These are phyloP conservation scores for Firmiana major DNA, from an alignment of 345 rosid genomes.

Conservation along the genomic window DNA sequence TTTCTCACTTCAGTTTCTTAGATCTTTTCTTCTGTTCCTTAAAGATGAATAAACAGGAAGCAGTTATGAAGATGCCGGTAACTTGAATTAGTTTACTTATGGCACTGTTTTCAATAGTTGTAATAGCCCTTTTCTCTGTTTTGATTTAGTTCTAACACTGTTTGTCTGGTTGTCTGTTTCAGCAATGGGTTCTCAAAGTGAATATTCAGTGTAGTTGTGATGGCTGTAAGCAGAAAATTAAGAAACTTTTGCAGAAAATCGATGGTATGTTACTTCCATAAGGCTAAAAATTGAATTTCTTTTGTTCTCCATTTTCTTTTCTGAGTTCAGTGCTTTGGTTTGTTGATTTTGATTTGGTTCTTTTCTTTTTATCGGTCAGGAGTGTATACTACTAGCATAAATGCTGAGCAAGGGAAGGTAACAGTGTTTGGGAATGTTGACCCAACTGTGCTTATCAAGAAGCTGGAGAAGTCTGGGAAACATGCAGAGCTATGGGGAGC, in stretches of 20 bases:
- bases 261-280: constrained; percentile 53
- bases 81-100: not conserved
- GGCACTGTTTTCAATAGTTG: not conserved
- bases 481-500: constrained; percentile 78
- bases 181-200: constrained; percentile 82
- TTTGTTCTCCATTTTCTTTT: not conserved
- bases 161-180: constrained; percentile 22
- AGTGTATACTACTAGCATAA: constrained; percentile 55
- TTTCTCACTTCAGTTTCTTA: not conserved
- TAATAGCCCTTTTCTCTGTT: not conserved
- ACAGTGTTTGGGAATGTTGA: constrained; percentile 82
- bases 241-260: constrained; percentile 69
- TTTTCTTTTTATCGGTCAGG: constrained; percentile 35
- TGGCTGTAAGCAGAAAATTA: constrained; percentile 86
- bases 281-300: too few species aligned
- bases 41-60: constrained; percentile 72
- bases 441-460: constrained; percentile 63
- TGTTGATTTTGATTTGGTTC: not conserved
- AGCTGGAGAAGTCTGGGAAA: constrained; percentile 84
- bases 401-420: constrained; percentile 84
- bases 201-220: constrained; percentile 72
- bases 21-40: not conserved
- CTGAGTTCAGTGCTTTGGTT: not conserved
- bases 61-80: constrained; percentile 79
- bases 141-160: not conserved